A percentile compares a stretch with the other conserved stretches of the same genome.
Evolutionary conservation across 371 early-diverging fungal genomes (phyloP).

Genomic region (Zychaea mexicana): DNA sequence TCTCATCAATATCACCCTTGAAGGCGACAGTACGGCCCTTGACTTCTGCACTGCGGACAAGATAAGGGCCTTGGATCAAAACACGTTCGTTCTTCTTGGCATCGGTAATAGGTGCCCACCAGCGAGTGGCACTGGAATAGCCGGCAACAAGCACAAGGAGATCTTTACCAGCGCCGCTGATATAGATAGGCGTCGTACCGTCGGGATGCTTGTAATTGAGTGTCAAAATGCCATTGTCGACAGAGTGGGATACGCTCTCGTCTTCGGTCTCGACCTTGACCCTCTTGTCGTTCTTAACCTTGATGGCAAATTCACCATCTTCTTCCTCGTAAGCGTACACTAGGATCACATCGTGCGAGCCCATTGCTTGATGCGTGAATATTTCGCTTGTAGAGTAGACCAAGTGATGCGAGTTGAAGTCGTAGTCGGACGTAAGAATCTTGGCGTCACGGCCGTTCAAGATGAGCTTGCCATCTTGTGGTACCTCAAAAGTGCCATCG

Average conservation of each 20-base stretch:
- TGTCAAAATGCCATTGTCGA: slow-evolving; percentile 6
- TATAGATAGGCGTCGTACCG: slow-evolving; percentile 14
- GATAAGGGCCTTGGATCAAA: slow-evolving; percentile 22
- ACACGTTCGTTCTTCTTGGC: slow-evolving; percentile 3
- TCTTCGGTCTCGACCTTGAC: slow-evolving; percentile 4
- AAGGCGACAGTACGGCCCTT: slow-evolving; percentile 7
- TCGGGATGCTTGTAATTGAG: slow-evolving; percentile 25
- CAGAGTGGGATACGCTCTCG: not conserved
- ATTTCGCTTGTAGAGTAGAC: slow-evolving; percentile 27
- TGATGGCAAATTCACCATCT: slow-evolving; percentile 23
- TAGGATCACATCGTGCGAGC: slow-evolving; percentile 15
- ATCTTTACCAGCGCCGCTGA: slow-evolving; percentile 4
- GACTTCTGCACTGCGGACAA: slow-evolving; percentile 23
- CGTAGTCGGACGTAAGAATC: slow-evolving; percentile 18
- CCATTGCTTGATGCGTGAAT: slow-evolving; percentile 19
- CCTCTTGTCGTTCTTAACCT: not conserved
- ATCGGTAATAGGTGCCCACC: slow-evolving; percentile 20
- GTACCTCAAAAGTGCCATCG: slow-evolving; percentile 10
- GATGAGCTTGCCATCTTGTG: slow-evolving; percentile 6
- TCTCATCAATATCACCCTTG: slow-evolving; percentile 18
- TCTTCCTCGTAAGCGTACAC: slow-evolving; percentile 22
- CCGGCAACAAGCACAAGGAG: slow-evolving; percentile 19
- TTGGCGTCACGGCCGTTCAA: slow-evolving; percentile 31
- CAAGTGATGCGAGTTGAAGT: slow-evolving; percentile 25
- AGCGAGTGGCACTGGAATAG: slow-evolving; percentile 16